These are phyloP conservation scores for Tardiomyces depauwii DNA, from an alignment of 1,139 yeast species.

Conservation along the genomic window DNA sequence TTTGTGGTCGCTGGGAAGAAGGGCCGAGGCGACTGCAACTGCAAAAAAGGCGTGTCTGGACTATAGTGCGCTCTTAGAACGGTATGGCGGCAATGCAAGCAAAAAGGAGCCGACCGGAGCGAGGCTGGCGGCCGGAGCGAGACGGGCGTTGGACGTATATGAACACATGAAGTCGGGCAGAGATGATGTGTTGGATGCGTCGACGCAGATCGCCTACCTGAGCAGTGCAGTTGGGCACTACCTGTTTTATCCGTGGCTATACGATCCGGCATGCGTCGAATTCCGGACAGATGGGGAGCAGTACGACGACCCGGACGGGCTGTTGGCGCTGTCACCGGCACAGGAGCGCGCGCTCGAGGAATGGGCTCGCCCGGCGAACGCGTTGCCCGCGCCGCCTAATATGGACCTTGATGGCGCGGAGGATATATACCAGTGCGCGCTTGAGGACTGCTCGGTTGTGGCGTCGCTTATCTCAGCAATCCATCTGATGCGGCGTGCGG, in stretches of 20 bases:
- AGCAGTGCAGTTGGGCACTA: slow-evolving; percentile 13
- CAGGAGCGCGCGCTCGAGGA: slow-evolving; percentile 11
- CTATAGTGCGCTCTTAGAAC: slow-evolving; percentile 6
- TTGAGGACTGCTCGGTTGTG: slow-evolving; percentile 71
- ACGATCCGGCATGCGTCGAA: slow-evolving; percentile 8
- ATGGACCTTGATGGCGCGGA: slow-evolving; percentile 1
- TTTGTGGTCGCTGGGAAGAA: slow-evolving; percentile 14
- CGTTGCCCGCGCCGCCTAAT: neutral
- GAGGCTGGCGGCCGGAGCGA: slow-evolving; percentile 2
- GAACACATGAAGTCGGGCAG: slow-evolving; percentile 2
- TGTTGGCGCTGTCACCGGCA: slow-evolving; percentile 8
- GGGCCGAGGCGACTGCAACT: slow-evolving; percentile 11
- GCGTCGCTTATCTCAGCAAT: slow-evolving; percentile 45
- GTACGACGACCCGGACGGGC: slow-evolving; percentile 13
- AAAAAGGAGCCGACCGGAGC: neutral
- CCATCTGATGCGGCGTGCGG: slow-evolving; percentile 13
- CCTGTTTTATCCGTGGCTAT: slow-evolving; percentile 18
- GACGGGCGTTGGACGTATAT: slow-evolving; percentile 1
- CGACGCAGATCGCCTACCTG: slow-evolving; percentile 14
- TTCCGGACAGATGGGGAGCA: neutral
- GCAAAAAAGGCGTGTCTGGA: slow-evolving; percentile 7
- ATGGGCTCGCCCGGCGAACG: neutral
- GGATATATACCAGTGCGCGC: slow-evolving; percentile 38
- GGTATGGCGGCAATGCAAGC: neutral
- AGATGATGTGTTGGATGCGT: slow-evolving; percentile 5